phyloP scores from a whole-genome alignment of 2,329 filamentous ascomycete species.

The Colletotrichum lindemuthianum region DNA sequence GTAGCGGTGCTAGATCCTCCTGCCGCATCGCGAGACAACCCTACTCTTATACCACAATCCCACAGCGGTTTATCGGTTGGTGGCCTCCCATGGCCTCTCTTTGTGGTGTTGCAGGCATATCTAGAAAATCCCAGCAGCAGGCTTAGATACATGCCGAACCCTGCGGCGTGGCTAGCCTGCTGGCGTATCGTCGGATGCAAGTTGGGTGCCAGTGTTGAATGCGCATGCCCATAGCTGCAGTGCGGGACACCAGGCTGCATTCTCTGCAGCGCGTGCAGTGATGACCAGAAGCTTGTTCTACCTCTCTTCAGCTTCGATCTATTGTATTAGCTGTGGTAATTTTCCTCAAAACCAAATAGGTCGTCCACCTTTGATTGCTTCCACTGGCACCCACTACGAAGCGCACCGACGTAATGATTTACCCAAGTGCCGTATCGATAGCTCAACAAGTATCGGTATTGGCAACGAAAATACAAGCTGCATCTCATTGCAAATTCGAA shows the following conservation, averaged over 20 bases:
- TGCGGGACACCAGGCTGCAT: slow-evolving; percentile 8
- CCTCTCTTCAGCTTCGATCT: background rate
- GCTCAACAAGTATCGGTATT: too few species aligned
- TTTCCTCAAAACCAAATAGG: too few species aligned
- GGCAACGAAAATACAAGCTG: too few species aligned
- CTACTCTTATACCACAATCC: slow-evolving; percentile 16
- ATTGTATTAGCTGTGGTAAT: too few species aligned
- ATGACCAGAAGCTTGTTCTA: slow-evolving; percentile 1
- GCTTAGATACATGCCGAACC: too few species aligned
- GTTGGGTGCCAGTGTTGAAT: slow-evolving; percentile 23
- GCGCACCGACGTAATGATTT: too few species aligned
- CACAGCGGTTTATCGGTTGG: background rate
- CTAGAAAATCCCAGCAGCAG: background rate
- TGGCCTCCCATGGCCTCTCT: background rate
- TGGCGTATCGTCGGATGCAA: background rate
- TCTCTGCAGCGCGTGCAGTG: background rate
- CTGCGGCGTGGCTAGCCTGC: too few species aligned
- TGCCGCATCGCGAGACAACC: background rate
- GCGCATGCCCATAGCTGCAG: slow-evolving; percentile 13
- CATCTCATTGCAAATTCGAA: slow-evolving; percentile 3
- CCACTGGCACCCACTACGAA: too few species aligned
- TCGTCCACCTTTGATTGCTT: too few species aligned
- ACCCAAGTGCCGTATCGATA: too few species aligned
- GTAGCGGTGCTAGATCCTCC: background rate
- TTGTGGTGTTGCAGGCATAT: background rate